phyloP scores from a whole-genome alignment of 2,329 filamentous ascomycete species.

The Daldinia sp. region DNA sequence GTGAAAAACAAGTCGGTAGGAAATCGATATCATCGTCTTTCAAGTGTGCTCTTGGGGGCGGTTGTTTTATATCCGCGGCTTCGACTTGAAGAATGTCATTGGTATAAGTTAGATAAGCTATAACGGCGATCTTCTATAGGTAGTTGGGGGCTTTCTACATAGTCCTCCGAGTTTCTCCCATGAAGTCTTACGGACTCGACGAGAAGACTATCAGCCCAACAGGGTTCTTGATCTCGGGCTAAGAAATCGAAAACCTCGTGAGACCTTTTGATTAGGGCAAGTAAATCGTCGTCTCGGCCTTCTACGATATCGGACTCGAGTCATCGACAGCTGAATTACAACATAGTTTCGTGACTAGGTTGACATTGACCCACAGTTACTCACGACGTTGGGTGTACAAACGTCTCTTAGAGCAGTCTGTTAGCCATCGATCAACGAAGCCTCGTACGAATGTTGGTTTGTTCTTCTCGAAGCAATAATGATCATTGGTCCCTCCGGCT shows the following conservation, averaged over 20 bases:
- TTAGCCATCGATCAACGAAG: neutral
- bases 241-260: neutral
- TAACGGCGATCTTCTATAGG: neutral
- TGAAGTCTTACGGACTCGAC: neutral
- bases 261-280: neutral
- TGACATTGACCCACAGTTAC: neutral
- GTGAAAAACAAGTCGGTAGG: neutral
- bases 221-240: neutral
- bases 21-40: neutral
- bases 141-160: neutral
- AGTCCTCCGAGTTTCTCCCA: neutral
- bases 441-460: neutral
- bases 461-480: neutral
- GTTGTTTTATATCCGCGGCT: neutral
- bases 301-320: neutral
- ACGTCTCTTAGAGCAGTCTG: neutral
- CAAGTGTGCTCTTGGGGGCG: neutral
- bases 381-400: neutral
- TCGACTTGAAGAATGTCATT: neutral
- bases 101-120: neutral
- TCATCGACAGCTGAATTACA: neutral
- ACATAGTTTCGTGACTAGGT: neutral
- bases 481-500: neutral
- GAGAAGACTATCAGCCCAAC: neutral
- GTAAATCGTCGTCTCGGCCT: neutral